These are phyloP conservation scores for Pseudogymnoascus sp. DNA, from an alignment of 2,329 filamentous ascomycete genomes.

Conservation along the genomic window DNA sequence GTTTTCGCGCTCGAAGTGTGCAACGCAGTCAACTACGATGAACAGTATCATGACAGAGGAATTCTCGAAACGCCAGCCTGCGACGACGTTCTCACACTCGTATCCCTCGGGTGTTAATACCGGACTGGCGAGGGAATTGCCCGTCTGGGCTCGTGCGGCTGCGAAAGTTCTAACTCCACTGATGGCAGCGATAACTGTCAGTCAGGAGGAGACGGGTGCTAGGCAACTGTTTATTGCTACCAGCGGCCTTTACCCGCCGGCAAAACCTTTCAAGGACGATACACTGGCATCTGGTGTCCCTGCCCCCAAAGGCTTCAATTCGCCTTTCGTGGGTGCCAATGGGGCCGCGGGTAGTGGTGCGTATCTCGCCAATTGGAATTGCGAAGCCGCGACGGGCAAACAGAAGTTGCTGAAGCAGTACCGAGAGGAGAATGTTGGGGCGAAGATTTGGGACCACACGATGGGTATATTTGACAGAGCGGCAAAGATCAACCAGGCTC, in stretches of 20 bases:
- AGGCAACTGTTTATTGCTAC: conserved; percentile 25
- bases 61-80: conserved; percentile 38
- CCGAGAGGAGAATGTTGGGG: conserved; percentile 16
- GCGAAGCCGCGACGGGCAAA: conserved; percentile 15
- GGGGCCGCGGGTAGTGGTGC: conserved; percentile 18
- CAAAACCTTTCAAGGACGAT: conserved; percentile 12
- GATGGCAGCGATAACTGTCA: conserved; percentile 13
- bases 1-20: conserved; percentile 18
- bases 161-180: conserved; percentile 16
- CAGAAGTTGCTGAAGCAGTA: conserved; percentile 18
- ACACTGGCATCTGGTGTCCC: conserved; percentile 16
- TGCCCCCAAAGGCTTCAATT: conserved; percentile 10
- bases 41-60: conserved; percentile 44
- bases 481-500: conserved; percentile 19
- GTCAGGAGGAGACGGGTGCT: conserved; percentile 21
- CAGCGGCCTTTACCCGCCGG: conserved; percentile 23
- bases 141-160: conserved; percentile 11
- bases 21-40: conserved; percentile 22
- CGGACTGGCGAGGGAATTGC: conserved; percentile 30
- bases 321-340: neutral
- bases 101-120: conserved; percentile 41
- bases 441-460: conserved; percentile 24
- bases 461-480: conserved; percentile 21
- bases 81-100: conserved; percentile 41
- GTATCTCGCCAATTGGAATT: conserved; percentile 22